Conservation (phyloP, 371 early-diverging fungal genomes). For the Mucor indicus region DNA sequence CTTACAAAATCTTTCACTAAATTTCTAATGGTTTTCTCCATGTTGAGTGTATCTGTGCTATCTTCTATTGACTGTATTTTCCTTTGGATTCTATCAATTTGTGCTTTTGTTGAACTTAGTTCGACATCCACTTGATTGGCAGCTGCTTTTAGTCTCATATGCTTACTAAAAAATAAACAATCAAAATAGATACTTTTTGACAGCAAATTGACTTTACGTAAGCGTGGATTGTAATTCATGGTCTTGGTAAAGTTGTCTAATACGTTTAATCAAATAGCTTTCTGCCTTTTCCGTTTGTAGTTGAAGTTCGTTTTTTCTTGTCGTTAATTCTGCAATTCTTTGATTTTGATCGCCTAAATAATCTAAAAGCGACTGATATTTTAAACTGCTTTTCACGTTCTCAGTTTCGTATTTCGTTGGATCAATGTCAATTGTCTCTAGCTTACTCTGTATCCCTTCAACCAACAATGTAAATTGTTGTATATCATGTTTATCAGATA, state of each 20-base stretch:
- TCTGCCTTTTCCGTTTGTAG: conserved; percentile 3
- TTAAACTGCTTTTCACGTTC: not conserved
- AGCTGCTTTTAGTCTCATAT: conserved; percentile 12
- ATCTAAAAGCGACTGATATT: not conserved
- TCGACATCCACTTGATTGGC: conserved; percentile 15
- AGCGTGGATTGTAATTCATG: conserved; percentile 4
- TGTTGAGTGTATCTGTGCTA: not conserved
- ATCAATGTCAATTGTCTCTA: too few species aligned
- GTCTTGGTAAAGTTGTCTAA: conserved; percentile 5
- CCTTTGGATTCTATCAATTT: not conserved
- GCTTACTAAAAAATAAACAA: conserved; percentile 7
- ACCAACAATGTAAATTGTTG: not conserved
- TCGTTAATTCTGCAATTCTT: not conserved
- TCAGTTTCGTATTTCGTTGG: too few species aligned
- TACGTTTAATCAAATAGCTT: not conserved
- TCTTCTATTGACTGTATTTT: not conserved
- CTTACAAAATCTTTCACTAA: too few species aligned
- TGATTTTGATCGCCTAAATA: not conserved
- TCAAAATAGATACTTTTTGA: not conserved
- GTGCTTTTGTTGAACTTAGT: not conserved
- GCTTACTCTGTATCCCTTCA: too few species aligned
- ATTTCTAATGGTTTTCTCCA: not conserved
- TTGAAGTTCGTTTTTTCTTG: not conserved
- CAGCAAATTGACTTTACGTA: not conserved
- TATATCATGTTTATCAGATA: not conserved